Conservation (phyloP, 345 rosid genomes). For the Boechera stricta region DNA sequence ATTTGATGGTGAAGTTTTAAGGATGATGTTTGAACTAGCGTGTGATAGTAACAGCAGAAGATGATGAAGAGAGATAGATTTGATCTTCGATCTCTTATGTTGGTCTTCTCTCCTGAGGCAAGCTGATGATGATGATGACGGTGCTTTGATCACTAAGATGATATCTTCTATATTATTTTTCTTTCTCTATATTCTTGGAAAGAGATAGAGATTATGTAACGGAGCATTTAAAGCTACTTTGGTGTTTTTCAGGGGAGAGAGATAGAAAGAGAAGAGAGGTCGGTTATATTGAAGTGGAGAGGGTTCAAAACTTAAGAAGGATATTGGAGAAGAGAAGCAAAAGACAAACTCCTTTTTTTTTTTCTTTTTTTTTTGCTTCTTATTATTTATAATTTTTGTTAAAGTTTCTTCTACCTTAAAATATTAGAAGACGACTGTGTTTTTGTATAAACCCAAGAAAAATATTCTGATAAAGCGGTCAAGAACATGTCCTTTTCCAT, state of each 20-base stretch:
- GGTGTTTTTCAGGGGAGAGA: constrained; percentile 30
- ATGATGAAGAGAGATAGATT: constrained; percentile 44
- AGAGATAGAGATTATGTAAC: constrained; percentile 51
- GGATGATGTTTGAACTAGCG: constrained; percentile 30
- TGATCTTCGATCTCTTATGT: constrained; percentile 35
- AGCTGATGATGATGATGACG: constrained; percentile 42
- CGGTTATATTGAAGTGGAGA: constrained; percentile 48
- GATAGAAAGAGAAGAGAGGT: constrained; percentile 38
- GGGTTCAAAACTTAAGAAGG: constrained; percentile 26
- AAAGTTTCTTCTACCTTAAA: constrained; percentile 40
- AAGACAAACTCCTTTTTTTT: constrained; percentile 48
- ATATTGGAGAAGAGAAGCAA: constrained; percentile 46
- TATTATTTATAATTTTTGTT: background rate
- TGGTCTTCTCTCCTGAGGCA: constrained; percentile 34
- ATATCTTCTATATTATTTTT: constrained; percentile 43
- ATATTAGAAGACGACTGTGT: constrained; percentile 43
- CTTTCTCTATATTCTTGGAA: constrained; percentile 45
- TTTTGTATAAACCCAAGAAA: constrained; percentile 37
- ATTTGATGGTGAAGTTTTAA: constrained; percentile 24
- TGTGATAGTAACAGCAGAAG: constrained; percentile 43
- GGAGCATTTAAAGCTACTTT: constrained; percentile 46
- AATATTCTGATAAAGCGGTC: constrained; percentile 61
- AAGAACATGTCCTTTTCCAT: constrained; percentile 48
- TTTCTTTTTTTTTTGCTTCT: background rate
- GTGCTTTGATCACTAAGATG: constrained; percentile 49